Base-by-base conservation (phyloP, 2,329 filamentous ascomycete genomes). In the Ophiostoma pallidulum region DNA sequence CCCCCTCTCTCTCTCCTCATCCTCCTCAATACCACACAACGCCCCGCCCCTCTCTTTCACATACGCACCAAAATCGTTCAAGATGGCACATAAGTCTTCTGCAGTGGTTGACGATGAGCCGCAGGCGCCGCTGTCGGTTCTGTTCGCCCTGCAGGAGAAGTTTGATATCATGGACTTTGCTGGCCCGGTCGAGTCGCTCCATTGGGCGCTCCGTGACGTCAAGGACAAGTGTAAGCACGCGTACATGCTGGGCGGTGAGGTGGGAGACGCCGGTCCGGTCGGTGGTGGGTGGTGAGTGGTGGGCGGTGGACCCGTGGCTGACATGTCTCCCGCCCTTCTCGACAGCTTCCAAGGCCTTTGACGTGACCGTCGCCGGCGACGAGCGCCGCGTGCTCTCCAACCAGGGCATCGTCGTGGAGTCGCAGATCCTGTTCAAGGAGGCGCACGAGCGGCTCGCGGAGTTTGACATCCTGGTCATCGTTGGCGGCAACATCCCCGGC, bases 351-450 rank as follows among this genome's bases (percentile, higher is more conserved):
- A 75, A 72, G 58, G 77, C 76, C 45, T 80, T 80, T 59, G 74
- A 79, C 50, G 66, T 74, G 59, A 79, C 75, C 57, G 65, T 79
- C 53, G 73, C 72, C 31, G 69, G 65, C 28, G 66, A 67, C 52
- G 75, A 79, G 57, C 64, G 72, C 57, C 71, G 75, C 64, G 69
- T 77, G 38, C 60, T 79, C 43, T 77, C 75, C 22, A 63, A 68
- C 36, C 72, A 88, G 64, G 85, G 85, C 56, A 75, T 83, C 60
- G 72, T 80, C 57, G 70, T 92, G 64, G 77, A 78, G 59, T 80
- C 84, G 53, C 82, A 92, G 66, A 81, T 90, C 64, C 74, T 80
- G 62, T 88, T 78, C 73, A 84, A 85, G 61, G 85, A 91, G 61
- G 86, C 86, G 52, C 75, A 87, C 66, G 77, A 86, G 51, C 73